phyloP scores from a whole-genome alignment of 371 early-diverging fungal genomes.

The Mucor indicus region DNA sequence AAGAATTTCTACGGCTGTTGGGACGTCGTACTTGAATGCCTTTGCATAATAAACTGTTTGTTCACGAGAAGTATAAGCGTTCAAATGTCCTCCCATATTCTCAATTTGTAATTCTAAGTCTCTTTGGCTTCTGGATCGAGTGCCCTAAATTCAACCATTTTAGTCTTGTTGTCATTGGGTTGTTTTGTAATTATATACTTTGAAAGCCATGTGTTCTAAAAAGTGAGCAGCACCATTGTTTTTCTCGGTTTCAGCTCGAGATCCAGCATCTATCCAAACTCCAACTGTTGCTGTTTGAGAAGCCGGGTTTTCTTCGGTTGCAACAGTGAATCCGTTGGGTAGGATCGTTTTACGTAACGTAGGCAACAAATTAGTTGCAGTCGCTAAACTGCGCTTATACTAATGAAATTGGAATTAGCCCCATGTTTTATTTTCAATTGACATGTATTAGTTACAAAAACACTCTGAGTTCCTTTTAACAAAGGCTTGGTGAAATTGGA shows the following conservation, averaged over 20 bases:
- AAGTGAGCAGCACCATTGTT: constrained; percentile 98
- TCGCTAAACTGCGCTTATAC: constrained; percentile 58
- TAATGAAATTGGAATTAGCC: constrained; percentile 22
- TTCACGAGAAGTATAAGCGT: constrained; percentile 97
- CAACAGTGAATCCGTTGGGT: constrained; percentile 93
- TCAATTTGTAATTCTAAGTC: constrained; percentile 94
- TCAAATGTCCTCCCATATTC: constrained; percentile 96
- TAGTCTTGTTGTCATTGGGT: constrained; percentile 50
- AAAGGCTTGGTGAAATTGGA: too few relatives aligned
- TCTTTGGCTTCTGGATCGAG: constrained; percentile 63
- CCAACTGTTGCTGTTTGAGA: constrained; percentile 97
- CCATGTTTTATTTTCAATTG: too few relatives aligned
- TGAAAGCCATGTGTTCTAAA: constrained; percentile 98
- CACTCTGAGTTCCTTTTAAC: too few relatives aligned
- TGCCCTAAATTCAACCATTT: constrained; percentile 65
- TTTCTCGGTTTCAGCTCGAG: constrained; percentile 83
- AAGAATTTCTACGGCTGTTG: constrained; percentile 86
- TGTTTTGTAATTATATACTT: constrained; percentile 85
- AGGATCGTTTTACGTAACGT: constrained; percentile 78
- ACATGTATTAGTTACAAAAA: too few relatives aligned
- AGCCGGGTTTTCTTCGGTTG: constrained; percentile 90
- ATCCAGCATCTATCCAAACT: constrained; percentile 97
- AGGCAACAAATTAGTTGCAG: constrained; percentile 48
- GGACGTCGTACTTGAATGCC: constrained; percentile 85
- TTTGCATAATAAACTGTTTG: constrained; percentile 98